These are phyloP conservation scores for Takashimella tepidaria DNA, from an alignment of 1,284 basidiomycete species.

Conservation along the genomic window DNA sequence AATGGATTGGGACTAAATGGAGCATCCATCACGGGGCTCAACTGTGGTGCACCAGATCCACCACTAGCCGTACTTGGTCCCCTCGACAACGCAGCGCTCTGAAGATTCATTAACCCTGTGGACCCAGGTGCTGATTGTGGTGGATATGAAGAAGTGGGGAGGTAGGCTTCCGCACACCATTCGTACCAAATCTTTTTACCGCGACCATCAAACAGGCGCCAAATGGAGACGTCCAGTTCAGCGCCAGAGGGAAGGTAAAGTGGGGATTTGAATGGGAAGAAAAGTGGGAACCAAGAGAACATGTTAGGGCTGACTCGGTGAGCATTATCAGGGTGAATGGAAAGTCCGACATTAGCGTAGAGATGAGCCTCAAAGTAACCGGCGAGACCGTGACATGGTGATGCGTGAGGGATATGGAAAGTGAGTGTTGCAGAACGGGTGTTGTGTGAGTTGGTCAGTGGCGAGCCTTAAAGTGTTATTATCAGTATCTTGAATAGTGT, in stretches of 20 bases:
- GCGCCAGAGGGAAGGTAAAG: constrained; percentile 87
- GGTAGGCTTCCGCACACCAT: constrained; percentile 90
- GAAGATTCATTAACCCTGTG: not conserved
- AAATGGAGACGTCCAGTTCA: constrained; percentile 88
- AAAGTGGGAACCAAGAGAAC: constrained; percentile 98
- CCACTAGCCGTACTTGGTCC: not conserved
- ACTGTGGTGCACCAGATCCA: constrained; percentile 9
- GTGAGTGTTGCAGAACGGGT: constrained; percentile 69
- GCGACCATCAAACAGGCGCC: constrained; percentile 81
- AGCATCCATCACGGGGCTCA: constrained; percentile 52
- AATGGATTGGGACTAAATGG: constrained; percentile 26
- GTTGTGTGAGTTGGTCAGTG: constrained; percentile 83
- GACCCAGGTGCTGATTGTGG: constrained; percentile 6
- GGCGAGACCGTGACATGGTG: constrained; percentile 91
- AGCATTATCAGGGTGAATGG: constrained; percentile 87
- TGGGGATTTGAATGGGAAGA: constrained; percentile 92
- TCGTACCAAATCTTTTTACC: constrained; percentile 85
- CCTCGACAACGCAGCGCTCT: not conserved
- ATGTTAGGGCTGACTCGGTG: constrained; percentile 83
- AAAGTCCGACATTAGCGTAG: constrained; percentile 81
- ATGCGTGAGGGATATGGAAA: constrained; percentile 92
- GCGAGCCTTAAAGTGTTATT: constrained; percentile 60
- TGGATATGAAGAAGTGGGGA: constrained; percentile 51
- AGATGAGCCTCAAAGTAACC: constrained; percentile 97
- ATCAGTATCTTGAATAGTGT: not conserved